Percentiles rank a stretch among this genome's conserved stretches.
Evolutionary conservation across 169 alveolate species (phyloP).

Genomic region (Plasmodium berghei): DNA sequence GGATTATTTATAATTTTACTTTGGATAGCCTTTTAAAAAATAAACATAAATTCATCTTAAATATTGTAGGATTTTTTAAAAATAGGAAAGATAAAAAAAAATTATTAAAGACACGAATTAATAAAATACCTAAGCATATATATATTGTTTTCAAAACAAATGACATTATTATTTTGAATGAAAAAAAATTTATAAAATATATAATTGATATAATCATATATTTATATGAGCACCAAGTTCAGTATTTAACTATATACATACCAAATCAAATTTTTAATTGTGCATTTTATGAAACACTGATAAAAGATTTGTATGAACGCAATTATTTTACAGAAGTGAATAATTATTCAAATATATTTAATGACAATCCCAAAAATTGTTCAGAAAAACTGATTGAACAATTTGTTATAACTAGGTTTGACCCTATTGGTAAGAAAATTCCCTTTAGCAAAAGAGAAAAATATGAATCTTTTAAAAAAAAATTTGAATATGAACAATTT

Average conservation of each 20-base stretch:
- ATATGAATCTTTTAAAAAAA: background rate
- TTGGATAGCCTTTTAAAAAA: background rate
- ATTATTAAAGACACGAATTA: conserved; percentile 3
- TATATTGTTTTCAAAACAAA: conserved; percentile 44
- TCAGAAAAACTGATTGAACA: background rate
- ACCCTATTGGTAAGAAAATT: background rate
- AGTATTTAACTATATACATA: conserved; percentile 33
- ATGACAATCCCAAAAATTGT: background rate
- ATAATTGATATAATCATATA: conserved; percentile 20
- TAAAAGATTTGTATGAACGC: background rate
- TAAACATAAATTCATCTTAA: background rate
- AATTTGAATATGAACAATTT: background rate
- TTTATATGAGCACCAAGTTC: conserved; percentile 25
- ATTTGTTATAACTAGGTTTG: conserved; percentile 8
- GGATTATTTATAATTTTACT: background rate
- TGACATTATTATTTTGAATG: conserved; percentile 30
- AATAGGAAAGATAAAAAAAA: background rate
- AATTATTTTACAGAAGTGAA: conserved; percentile 3
- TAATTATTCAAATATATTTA: too few relatives aligned
- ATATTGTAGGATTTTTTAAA: too few relatives aligned
- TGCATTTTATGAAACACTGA: conserved; percentile 13
- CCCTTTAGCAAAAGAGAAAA: background rate
- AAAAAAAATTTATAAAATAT: conserved; percentile 21
- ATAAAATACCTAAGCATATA: conserved; percentile 44
- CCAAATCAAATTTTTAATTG: conserved; percentile 22